Evolutionary conservation across 2,329 filamentous ascomycete genomes (phyloP).

Genomic region (Exophiala sp.): DNA sequence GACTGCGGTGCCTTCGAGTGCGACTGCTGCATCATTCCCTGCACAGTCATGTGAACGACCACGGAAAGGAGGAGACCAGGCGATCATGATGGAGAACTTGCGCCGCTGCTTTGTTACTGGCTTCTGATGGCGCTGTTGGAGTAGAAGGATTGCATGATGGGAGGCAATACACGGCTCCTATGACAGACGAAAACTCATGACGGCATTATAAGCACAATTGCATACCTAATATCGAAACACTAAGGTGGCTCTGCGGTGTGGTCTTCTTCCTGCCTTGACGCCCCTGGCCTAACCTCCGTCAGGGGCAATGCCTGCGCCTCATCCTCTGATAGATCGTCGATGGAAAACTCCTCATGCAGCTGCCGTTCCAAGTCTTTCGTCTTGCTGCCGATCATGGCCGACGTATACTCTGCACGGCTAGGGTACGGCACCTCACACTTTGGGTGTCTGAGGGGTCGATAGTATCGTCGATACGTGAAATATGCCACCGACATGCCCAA

Average conservation of each 20-base stretch:
- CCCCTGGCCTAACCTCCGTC: slow-evolving; percentile 6
- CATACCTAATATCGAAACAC: neutral
- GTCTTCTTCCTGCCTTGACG: neutral
- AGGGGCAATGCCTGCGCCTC: slow-evolving; percentile 18
- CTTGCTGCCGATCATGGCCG: slow-evolving; percentile 2
- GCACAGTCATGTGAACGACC: slow-evolving; percentile 15
- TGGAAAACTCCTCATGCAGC: slow-evolving; percentile 20
- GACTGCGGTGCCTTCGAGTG: slow-evolving; percentile 20
- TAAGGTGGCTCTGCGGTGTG: slow-evolving; percentile 9
- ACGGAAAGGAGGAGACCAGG: neutral
- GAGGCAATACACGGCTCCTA: too few species aligned
- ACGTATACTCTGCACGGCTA: slow-evolving; percentile 20
- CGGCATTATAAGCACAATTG: neutral
- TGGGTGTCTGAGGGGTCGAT: slow-evolving; percentile 49
- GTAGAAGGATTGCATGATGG: too few species aligned
- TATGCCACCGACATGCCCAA: slow-evolving; percentile 55
- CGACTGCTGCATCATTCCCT: slow-evolving; percentile 24
- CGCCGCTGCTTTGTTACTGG: neutral
- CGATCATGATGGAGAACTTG: neutral
- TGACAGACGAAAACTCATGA: too few species aligned
- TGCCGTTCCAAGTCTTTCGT: slow-evolving; percentile 23
- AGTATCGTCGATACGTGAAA: slow-evolving; percentile 60
- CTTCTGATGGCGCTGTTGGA: too few species aligned
- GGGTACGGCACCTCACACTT: slow-evolving; percentile 52
- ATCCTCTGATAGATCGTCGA: slow-evolving; percentile 24